Base-by-base conservation (phyloP, 2,329 filamentous ascomycete genomes). In the Diaporthe longicolla region DNA sequence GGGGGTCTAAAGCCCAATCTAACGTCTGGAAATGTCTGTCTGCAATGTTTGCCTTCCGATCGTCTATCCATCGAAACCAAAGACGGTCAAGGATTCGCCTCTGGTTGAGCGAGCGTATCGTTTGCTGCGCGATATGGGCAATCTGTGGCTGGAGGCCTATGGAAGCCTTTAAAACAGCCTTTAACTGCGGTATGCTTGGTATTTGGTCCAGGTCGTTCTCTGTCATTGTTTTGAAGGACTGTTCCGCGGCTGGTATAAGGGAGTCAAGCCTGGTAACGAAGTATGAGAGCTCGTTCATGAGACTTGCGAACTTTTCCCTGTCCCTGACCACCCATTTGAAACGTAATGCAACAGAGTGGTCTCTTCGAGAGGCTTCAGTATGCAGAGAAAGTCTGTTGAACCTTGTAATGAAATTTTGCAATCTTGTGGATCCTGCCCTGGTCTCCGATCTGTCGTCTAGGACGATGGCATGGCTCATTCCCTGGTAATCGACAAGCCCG, bases 361-460 rank as follows among this genome's bases (percentile, higher is more conserved):
- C n/a, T n/a, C 1, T 26, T 45, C 1, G n/a, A 21, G 37, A 9
- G 1, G 0, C 17, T 6, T 10, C n/a, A 45, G 37, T 45, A 0
- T 43, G 37, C 13, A 29, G 8, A 11, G 37, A 21, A 9, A 29
- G 24, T 0, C 9, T 45, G n/a, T 63, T 11, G 58, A 63, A 29
- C 1, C 24, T n/a, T 45, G 29, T 24, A 1, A 29, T 21, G 15
- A 63, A 63, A 0, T 19, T 7, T 21, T 45, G n/a, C 15, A 29
- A 13, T 19, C 57, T 43, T 1, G 21, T 43, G 1, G 57, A 61
- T 4, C 57, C 40, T 13, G 57, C 57, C 6, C 6, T 43, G 35
- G 1, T 6, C 1, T 1, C n/a, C 13, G 29, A 0, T 1, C 4
- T 43, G n/a, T 61, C n/a, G 3, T 26, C 37, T 0, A 61, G 2